phyloP scores from a whole-genome alignment of 257 asterid species.

The Osmanthus fragrans region DNA sequence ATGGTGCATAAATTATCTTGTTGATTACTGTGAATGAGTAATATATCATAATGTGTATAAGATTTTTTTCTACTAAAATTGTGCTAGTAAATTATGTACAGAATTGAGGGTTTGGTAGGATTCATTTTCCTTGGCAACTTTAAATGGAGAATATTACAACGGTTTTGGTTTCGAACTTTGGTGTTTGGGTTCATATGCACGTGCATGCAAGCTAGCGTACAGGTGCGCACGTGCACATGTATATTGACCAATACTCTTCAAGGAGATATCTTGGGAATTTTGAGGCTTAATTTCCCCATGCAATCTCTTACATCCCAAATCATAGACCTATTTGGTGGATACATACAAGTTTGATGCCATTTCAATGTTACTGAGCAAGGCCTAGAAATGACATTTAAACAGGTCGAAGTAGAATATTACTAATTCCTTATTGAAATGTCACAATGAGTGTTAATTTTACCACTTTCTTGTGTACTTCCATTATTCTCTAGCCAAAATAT shows the following conservation, averaged over 20 bases:
- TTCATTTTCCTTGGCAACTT: not conserved
- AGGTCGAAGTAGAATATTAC: not conserved
- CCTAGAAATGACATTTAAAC: not conserved
- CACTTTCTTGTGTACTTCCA: not conserved
- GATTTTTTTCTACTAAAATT: not conserved
- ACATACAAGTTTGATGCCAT: not conserved
- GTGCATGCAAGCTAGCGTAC: not conserved
- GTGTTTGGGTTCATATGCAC: not conserved
- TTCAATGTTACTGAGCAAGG: not conserved
- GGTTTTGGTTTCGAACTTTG: not conserved
- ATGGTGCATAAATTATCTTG: not conserved
- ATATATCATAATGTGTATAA: not conserved
- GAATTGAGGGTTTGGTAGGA: not conserved
- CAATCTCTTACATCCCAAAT: not conserved
- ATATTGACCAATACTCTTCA: not conserved
- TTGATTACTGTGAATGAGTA: conserved; percentile 2
- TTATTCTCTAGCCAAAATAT: not conserved
- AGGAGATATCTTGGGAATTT: not conserved
- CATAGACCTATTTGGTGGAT: not conserved
- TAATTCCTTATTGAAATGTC: not conserved
- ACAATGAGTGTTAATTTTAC: not conserved
- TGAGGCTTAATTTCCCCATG: not conserved
- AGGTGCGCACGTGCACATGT: not conserved
- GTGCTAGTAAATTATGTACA: not conserved
- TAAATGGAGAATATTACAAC: not conserved